phyloP scores from a whole-genome alignment of 2,329 filamentous ascomycete species.

The Exophiala aquamarina region DNA sequence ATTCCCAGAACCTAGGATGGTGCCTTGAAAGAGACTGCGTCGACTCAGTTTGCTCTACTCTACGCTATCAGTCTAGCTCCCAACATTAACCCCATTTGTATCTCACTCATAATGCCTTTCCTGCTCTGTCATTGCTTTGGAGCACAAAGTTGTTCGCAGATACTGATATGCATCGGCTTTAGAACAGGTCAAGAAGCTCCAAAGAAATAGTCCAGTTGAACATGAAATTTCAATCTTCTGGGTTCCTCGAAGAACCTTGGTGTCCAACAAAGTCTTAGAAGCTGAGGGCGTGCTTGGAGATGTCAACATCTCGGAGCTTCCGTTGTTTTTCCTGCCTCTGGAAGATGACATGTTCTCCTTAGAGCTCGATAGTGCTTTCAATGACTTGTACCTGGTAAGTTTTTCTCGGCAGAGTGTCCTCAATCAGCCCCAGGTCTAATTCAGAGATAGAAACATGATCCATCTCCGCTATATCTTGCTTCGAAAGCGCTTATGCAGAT shows the following conservation, averaged over 20 bases:
- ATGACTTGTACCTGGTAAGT: constrained; percentile 76
- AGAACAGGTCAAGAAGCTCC: constrained; percentile 91
- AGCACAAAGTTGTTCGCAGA: constrained; percentile 41
- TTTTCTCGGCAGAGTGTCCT: neutral
- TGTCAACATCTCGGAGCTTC: constrained; percentile 82
- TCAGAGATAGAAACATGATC: constrained; percentile 68
- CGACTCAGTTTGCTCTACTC: constrained; percentile 14
- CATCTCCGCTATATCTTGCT: constrained; percentile 83
- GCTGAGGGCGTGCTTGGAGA: constrained; percentile 92
- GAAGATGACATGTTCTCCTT: constrained; percentile 89
- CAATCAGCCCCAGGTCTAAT: constrained; percentile 20
- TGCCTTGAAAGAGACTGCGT: constrained; percentile 24
- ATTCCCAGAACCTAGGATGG: constrained; percentile 24
- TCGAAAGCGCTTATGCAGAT: constrained; percentile 92
- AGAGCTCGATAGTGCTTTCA: constrained; percentile 83
- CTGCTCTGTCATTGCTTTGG: constrained; percentile 42
- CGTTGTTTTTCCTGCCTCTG: constrained; percentile 85
- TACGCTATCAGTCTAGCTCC: constrained; percentile 24
- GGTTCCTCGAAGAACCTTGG: constrained; percentile 86
- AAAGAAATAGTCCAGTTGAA: constrained; percentile 80
- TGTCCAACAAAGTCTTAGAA: constrained; percentile 88
- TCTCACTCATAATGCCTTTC: constrained; percentile 32
- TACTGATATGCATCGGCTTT: constrained; percentile 53
- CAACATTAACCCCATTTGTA: constrained; percentile 14
- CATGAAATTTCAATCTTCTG: constrained; percentile 98